Evolutionary conservation across 2,329 filamentous ascomycete species (phyloP), one percentile per base, ranked within the genome.

Genomic region (Epichloe gansuensis): DNA sequence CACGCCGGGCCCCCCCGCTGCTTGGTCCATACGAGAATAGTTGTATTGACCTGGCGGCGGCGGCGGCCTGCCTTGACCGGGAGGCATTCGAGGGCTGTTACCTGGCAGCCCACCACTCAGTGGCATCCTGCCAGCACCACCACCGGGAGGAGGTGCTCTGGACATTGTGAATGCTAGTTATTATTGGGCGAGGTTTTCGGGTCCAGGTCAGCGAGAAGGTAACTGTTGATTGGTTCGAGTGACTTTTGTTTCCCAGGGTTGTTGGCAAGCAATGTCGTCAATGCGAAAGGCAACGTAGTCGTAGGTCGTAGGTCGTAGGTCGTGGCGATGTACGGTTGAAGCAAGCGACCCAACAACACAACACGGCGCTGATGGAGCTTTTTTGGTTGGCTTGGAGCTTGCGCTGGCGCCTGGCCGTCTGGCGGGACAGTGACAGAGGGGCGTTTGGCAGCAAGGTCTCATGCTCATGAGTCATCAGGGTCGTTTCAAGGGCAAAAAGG

Each of bases 41-140:
- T 54, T 56, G 38, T 63, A 58, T 42, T 36, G 39, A 15, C 36
- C 40, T 27, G 43, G 50, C 34, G 52, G 52, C 21, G 40, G 52
- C n/a, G 39, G 46, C 12, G 54, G 55, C 12, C 56, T 58, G 31
- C 59, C 58, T 38, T 60, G 56, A 38, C 56, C 53, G 5, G 57
- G 55, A 47, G 59, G 57, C 8, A 57, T 59, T 57, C 62, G 60
- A 42, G 59, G 63, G 51, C 59, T 61, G 50, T 58, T 60, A 44
- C 64, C 63, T 40, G 63, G 61, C 48, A 63, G 47, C 48, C 60
- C 59, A 41, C 59, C 60, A 50, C 59, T 46, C 53, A 62, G 62
- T 38, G 63, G 59, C 51, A 59, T 52, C 12, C 61, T 59, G 38
- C 58, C 60, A 15, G 52, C 48, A 46, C 58, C 56, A 48, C 58